Percentiles rank a stretch among this genome's conserved stretches.
Evolutionary conservation across 805 yeast species (phyloP).

Genomic region (Metschnikowia corniflorae): DNA sequence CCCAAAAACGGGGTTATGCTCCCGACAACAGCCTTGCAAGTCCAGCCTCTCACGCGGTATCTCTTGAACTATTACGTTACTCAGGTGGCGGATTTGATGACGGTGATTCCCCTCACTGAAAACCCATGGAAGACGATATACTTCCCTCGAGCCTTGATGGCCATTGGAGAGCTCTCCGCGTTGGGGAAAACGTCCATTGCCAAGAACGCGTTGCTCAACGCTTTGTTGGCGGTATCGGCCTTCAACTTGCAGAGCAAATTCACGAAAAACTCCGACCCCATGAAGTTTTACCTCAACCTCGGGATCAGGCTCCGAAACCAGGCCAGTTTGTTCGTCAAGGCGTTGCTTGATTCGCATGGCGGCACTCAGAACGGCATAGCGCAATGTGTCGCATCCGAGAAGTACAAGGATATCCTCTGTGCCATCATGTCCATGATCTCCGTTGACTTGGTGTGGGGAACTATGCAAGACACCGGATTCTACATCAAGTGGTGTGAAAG

Average conservation of each 20-base stretch:
- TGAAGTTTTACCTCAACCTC: constrained; percentile 65
- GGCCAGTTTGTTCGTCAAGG: constrained; percentile 64
- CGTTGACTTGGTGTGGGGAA: constrained; percentile 87
- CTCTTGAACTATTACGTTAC: constrained; percentile 68
- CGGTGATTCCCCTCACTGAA: constrained; percentile 64
- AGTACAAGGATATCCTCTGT: constrained; percentile 78
- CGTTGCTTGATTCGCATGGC: constrained; percentile 42
- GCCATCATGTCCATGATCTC: constrained; percentile 85
- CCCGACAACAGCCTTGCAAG: constrained; percentile 59
- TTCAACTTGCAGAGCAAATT: constrained; percentile 75
- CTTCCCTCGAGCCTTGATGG: constrained; percentile 77
- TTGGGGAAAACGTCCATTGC: constrained; percentile 73
- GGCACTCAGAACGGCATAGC: constrained; percentile 40
- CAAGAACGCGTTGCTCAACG: constrained; percentile 72
- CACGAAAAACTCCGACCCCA: constrained; percentile 58
- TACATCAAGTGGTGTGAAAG: constrained; percentile 75
- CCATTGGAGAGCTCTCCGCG: constrained; percentile 76
- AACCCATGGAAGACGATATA: constrained; percentile 90
- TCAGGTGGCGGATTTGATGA: constrained; percentile 76
- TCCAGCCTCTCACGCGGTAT: constrained; percentile 69
- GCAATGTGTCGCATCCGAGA: constrained; percentile 49
- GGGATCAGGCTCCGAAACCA: constrained; percentile 74
- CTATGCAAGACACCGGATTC: constrained; percentile 78
- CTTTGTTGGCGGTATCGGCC: constrained; percentile 76
- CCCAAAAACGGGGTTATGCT: constrained; percentile 29